Percentiles rank a stretch among this genome's conserved stretches.
These are phyloP conservation scores for Thalassiosira exigua DNA, from an alignment of 352 stramenopile species.

Conservation along the genomic window DNA sequence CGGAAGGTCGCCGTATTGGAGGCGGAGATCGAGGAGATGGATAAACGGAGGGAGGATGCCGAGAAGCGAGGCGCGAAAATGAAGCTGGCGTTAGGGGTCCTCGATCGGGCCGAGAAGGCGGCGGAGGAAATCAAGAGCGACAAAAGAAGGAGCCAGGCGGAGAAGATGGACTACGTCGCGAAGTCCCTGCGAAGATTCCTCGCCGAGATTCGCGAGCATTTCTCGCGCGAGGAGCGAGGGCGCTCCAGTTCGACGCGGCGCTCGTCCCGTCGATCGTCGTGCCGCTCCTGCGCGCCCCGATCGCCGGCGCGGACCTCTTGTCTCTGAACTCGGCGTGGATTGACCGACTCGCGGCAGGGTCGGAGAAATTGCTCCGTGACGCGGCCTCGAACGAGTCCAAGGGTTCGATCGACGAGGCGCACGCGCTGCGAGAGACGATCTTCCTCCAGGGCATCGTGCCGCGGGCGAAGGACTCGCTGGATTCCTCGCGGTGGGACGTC, in stretches of 20 bases:
- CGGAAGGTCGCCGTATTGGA: conserved; percentile 65
- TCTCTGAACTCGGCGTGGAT: conserved; percentile 35
- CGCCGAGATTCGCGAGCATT: conserved; percentile 44
- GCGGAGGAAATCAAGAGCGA: conserved; percentile 17
- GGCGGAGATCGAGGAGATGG: conserved; percentile 55
- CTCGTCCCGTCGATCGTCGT: conserved; percentile 55
- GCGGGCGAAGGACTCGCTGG: conserved; percentile 57
- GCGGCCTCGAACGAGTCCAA: conserved; percentile 8
- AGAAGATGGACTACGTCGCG: conserved; percentile 34
- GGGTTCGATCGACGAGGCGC: conserved; percentile 32
- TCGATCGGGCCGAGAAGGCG: conserved; percentile 58
- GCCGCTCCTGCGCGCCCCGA: conserved; percentile 3
- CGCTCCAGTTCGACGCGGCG: conserved; percentile 69
- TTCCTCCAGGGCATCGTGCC: conserved; percentile 53
- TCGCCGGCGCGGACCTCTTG: conserved; percentile 18
- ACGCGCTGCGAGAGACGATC: conserved; percentile 37
- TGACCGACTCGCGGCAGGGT: conserved; percentile 31
- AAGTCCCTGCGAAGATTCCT: conserved; percentile 41
- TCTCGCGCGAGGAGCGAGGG: conserved; percentile 60
- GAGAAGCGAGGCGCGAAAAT: conserved; percentile 59
- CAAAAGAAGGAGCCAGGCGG: background rate
- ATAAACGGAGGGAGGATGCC: conserved; percentile 35
- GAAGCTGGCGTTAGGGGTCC: conserved; percentile 50
- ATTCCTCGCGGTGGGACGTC: conserved; percentile 72
- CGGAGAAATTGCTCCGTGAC: conserved; percentile 19